Evolutionary conservation across 768 basidiomycete genomes (phyloP).

Genomic region (Leccinum rimulosum): DNA sequence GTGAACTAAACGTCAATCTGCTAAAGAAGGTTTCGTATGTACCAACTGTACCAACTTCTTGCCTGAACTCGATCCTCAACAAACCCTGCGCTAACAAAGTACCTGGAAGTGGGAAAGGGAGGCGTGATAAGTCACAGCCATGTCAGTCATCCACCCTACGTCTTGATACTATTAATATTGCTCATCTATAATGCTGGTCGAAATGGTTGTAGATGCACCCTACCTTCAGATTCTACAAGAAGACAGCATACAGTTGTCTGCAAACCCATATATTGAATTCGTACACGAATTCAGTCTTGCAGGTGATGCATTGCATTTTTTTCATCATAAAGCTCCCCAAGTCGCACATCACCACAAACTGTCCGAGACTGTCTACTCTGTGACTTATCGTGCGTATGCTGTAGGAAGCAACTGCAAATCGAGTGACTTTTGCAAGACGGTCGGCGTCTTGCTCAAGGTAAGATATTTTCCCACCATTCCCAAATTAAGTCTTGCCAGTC

Average conservation of each 20-base stretch:
- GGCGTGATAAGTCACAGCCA: too few relatives aligned
- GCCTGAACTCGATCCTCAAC: too few relatives aligned
- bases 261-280: constrained; percentile 98
- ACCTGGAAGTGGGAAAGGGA: too few relatives aligned
- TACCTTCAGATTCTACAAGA: constrained; percentile 80
- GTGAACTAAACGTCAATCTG: too few relatives aligned
- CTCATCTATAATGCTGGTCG: too few relatives aligned
- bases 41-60: too few relatives aligned
- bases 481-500: background rate
- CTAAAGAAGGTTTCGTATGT: too few relatives aligned
- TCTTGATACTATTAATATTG: too few relatives aligned
- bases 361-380: constrained; percentile 92
- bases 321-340: constrained; percentile 84
- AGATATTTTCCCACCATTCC: constrained; percentile 5
- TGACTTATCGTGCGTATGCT: constrained; percentile 93
- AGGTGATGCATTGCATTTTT: constrained; percentile 80
- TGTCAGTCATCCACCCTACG: too few relatives aligned
- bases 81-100: too few relatives aligned
- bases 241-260: constrained; percentile 85
- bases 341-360: constrained; percentile 76
- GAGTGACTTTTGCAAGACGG: constrained; percentile 94
- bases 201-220: background rate
- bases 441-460: constrained; percentile 88
- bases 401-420: constrained; percentile 98
- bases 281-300: constrained; percentile 88